Base-by-base conservation (phyloP, 805 yeast genomes). In the Ogataea allantospora region DNA sequence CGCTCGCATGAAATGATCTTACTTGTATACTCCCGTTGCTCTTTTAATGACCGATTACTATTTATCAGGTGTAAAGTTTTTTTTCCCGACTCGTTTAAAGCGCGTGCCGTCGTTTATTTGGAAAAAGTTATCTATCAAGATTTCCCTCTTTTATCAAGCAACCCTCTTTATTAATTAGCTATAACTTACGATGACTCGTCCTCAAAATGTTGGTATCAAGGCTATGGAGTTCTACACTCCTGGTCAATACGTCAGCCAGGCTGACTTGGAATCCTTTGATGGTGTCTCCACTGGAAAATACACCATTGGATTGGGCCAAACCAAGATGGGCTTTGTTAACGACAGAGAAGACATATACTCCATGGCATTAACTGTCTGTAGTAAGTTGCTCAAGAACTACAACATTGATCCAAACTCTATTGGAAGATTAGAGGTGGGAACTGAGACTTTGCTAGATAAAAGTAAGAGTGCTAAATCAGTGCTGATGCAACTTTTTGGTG, bases 271-370 rank as follows among this genome's bases (percentile, higher is more conserved):
- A 66, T 68, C 73, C 48, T 79, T 68, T 55, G 95, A 89, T 62
- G 86, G 84, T 40, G 89, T 91, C 45, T 77, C 98, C 15, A 70
- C 84, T 38, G 99, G 99, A 44, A 93, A 93, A 66, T 93, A 88
- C 75, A 93, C 99, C 60, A 91, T 93, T 65, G 99, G 99, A 34
- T 75, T 93, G 44, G 99, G 99, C 49, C 99, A 93, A 72, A 91
- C 96, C 57, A 88, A 88, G 67, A 93, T 93, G 99, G 78, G 95
- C 13, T 93, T 87, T 57, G 98, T 93, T 51, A 84, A 91, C 62
- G 99, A 93, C 69, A 81, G 96, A 65, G 98, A 93, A 68, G 99
- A 93, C 60, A 88, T 88, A 56, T 89, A 89, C 72, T 93, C 99
- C 24, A 73, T 93, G 75, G 70, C 86, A n/a, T 71, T 93, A 59